Conservation (phyloP, 768 basidiomycete genomes). For the Suillus paluster region DNA sequence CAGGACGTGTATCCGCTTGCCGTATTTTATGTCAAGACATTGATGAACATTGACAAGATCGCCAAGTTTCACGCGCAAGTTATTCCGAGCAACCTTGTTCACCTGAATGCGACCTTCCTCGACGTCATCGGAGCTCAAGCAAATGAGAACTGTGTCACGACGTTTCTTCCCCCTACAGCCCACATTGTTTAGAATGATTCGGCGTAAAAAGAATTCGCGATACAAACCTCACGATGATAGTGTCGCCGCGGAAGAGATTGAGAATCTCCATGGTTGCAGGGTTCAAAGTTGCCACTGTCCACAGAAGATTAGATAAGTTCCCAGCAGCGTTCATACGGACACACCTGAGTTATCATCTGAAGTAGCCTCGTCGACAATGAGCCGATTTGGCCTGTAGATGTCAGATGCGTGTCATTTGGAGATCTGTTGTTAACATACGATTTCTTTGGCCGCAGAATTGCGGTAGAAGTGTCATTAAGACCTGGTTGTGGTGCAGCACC, state of each 20-base stretch:
- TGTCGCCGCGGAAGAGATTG: slow-evolving; percentile 95
- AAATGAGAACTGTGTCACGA: slow-evolving; percentile 96
- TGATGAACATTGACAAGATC: slow-evolving; percentile 96
- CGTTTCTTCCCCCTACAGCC: slow-evolving; percentile 89
- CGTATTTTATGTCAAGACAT: slow-evolving; percentile 98
- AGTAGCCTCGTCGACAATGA: slow-evolving; percentile 94
- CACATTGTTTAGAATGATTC: slow-evolving; percentile 4
- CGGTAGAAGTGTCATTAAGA: slow-evolving; percentile 89
- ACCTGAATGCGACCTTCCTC: slow-evolving; percentile 98
- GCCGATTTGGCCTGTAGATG: slow-evolving; percentile 83
- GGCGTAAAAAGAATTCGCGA: not conserved
- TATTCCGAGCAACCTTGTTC: slow-evolving; percentile 99
- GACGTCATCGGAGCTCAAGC: slow-evolving; percentile 92
- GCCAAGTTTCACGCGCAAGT: slow-evolving; percentile 95
- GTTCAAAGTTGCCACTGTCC: slow-evolving; percentile 87
- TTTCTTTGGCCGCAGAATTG: slow-evolving; percentile 96
- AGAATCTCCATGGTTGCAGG: slow-evolving; percentile 96
- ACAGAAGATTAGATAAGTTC: slow-evolving; percentile 18
- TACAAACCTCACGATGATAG: slow-evolving; percentile 87
- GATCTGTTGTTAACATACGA: slow-evolving; percentile 64
- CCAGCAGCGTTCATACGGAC: slow-evolving; percentile 21
- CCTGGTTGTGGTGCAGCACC: slow-evolving; percentile 84
- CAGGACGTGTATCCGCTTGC: slow-evolving; percentile 94
- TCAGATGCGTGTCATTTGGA: slow-evolving; percentile 23
- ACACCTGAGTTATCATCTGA: slow-evolving; percentile 95